Evolutionary conservation across 306 rosid species (phyloP), one percentile per base, ranked within the genome.

Genomic region (Delonix regia): DNA sequence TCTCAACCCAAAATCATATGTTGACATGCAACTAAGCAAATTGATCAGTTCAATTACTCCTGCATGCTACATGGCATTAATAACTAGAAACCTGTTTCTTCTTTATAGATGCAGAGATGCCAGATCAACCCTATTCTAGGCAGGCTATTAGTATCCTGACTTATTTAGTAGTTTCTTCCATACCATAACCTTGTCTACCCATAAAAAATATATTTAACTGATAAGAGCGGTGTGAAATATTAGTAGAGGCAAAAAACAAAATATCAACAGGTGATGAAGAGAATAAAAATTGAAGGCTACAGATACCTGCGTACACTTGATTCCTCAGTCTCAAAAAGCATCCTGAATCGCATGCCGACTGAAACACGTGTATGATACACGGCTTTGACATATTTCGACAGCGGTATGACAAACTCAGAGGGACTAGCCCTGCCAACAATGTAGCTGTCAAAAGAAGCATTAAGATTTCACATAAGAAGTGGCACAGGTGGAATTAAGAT

Each of bases 271-370:
- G 41, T 59, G 22, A 70, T 36, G 3, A 61, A 22, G 65, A n/a
- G 67, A 72, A 52, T 38, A 45, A 41, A 33, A 65, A 34, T 44
- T 62, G 36, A 42, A 44, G 55, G 9, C 78, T 34, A 64, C 56
- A 16, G 13, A 48, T 87, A 91, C 98, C 98, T 89, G 68, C 97
- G 91, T 48, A 93, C 98, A 69, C 97, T 91, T 4, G 98, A 93
- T 76, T 93, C 98, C 83, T 93, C 98, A 45, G 98, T 93, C 91
- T 93, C 98, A 68, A 93, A 93, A 76, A 93, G 98, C 97, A 93
- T 93, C 87, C 98, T 87, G 81, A 93, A 93, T 38, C 98, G 98
- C 98, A 93, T 93, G 64, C 98, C 98, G 77, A 93, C 98, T 84
- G 98, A 93, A 49, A 93, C 89, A 16, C 97, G 97, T 69, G 98